Conservation (phyloP, 768 basidiomycete species). For the Suillus tomentosus region DNA sequence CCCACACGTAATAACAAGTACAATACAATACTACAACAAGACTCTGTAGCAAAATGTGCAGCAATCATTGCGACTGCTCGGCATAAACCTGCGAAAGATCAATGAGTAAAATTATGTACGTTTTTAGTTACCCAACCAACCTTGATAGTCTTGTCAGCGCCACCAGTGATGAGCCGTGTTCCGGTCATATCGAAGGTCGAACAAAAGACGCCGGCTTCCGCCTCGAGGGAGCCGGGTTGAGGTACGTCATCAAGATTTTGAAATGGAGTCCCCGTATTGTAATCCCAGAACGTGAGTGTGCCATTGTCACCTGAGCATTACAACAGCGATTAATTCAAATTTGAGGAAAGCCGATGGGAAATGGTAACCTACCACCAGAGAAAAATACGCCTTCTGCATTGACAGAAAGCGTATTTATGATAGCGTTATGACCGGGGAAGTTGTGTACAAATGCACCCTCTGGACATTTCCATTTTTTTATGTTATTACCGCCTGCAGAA, state of each 20-base stretch:
- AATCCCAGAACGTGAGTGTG: conserved; percentile 91
- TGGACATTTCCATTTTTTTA: conserved; percentile 99
- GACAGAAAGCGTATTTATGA: conserved; percentile 93
- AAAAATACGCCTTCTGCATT: conserved; percentile 97
- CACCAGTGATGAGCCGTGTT: conserved; percentile 90
- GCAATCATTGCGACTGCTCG: conserved; percentile 58
- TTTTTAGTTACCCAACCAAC: conserved; percentile 40
- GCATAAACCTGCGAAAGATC: conserved; percentile 55
- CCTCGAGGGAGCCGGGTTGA: conserved; percentile 97
- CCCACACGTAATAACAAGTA: too few species aligned
- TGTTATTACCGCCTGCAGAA: conserved; percentile 98
- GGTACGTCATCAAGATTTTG: conserved; percentile 92
- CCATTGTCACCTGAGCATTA: conserved; percentile 79
- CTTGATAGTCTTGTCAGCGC: conserved; percentile 99
- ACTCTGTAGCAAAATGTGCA: not conserved
- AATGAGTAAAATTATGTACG: conserved; percentile 8
- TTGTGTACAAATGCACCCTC: conserved; percentile 96
- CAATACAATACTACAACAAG: not conserved
- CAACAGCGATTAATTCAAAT: conserved; percentile 7
- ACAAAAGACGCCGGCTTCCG: conserved; percentile 95
- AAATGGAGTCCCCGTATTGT: conserved; percentile 91
- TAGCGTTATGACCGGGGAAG: conserved; percentile 94
- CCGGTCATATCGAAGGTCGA: conserved; percentile 97
- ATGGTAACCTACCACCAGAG: conserved; percentile 74
- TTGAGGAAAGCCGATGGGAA: not conserved